Evolutionary conservation across 768 basidiomycete species (phyloP), one percentile per base, ranked within the genome.

Genomic region (Naganishia onofrii): DNA sequence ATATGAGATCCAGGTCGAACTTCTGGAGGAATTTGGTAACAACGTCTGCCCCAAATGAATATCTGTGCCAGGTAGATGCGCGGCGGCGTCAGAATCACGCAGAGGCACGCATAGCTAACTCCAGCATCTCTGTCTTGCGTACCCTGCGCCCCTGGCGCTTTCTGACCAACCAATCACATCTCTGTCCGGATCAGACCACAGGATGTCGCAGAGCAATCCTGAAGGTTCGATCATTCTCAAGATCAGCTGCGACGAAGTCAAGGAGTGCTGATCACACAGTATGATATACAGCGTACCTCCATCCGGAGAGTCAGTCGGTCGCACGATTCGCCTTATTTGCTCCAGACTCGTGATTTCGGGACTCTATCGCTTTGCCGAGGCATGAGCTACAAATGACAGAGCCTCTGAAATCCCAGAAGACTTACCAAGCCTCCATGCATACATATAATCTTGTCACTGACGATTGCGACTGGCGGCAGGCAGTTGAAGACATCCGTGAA

Each of bases 401-500:
- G n/a, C n/a, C n/a, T n/a, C n/a, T n/a, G n/a, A n/a, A n/a, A n/a
- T n/a, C n/a, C n/a, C n/a, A n/a, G n/a, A n/a, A 21, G 55, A 68
- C 79, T 73, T 58, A 81, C 79, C 75, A 97, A 85, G 60, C 95
- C 95, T 66, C 95, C 95, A 77, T 98, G 95, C 95, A 98, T 98
- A 64, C 93, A 96, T 83, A 99, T 97, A 80, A 99, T 99, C 85
- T 98, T 99, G 83, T 98, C 95, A 84, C 97, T 95, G 81, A 99
- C 97, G 83, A 99, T 97, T 76, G 95, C 95, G 58, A 95, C 95
- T 81, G 98, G 96, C 44, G 95, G 95, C 74, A 97, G 84, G 81
- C 95, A 98, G 84, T 99, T 99, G 87, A 99, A 99, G 84, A 94
- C 97, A 82, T 99, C 95, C 70, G 94, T 97, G 83, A 99, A 99